Conservation (phyloP, 208 protist genomes). For the Trypanosoma scelopori region DNA sequence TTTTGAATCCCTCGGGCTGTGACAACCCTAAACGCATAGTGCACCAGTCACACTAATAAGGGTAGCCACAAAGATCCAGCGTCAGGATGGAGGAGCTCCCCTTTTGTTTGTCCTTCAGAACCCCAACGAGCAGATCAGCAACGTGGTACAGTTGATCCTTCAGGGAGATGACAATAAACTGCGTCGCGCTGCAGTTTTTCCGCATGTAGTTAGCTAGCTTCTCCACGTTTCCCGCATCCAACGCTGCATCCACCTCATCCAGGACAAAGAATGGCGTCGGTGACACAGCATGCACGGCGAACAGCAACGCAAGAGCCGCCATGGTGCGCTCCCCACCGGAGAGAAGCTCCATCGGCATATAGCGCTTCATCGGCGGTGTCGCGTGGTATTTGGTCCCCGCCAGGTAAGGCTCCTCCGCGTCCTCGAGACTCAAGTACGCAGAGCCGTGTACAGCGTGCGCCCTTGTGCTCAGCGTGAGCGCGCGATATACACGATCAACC, state of each 20-base stretch:
- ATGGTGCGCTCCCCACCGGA: constrained; percentile 99
- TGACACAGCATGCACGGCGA: constrained; percentile 95
- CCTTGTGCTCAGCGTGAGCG: constrained; percentile 90
- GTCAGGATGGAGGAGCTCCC: constrained; percentile 85
- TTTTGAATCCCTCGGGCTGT: no score
- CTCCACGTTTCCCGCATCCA: constrained; percentile 97
- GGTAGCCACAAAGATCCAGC: constrained; percentile 86
- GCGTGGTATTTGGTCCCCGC: constrained; percentile 96
- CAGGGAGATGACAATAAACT: constrained; percentile 98
- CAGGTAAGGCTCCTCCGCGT: constrained; percentile 96
- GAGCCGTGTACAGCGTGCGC: constrained; percentile 83
- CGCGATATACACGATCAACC: constrained; percentile 95
- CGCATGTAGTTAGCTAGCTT: constrained; percentile 95
- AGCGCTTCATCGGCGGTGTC: constrained; percentile 97
- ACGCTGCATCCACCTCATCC: constrained; percentile 99
- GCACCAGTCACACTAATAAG: constrained; percentile 41
- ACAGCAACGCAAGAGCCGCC: constrained; percentile 97
- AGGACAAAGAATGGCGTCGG: constrained; percentile 99
- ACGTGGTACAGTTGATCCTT: constrained; percentile 97
- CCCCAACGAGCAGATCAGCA: constrained; percentile 94
- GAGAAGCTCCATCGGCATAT: constrained; percentile 97
- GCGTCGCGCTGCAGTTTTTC: constrained; percentile 68
- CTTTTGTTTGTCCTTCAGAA: constrained; percentile 91
- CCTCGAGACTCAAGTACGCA: constrained; percentile 95
- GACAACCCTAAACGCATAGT: not conserved